Conservation (phyloP, 495 filamentous ascomycete species). For the Hypomontagnella submonticulosa region DNA sequence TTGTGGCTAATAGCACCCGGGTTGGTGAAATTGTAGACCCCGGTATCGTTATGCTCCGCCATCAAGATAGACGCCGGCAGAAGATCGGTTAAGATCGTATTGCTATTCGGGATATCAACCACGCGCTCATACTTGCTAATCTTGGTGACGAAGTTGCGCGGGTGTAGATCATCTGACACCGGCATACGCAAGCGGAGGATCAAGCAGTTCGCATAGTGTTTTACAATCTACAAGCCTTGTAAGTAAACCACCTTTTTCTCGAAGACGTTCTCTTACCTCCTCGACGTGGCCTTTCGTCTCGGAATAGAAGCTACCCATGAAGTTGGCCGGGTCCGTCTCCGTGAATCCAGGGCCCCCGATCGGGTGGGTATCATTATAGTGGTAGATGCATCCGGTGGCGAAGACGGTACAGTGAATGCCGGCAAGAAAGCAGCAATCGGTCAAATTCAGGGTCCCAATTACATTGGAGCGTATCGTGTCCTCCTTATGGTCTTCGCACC, state of each 20-base stretch:
- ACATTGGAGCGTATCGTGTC: slow-evolving; percentile 72
- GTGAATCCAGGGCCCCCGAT: slow-evolving; percentile 67
- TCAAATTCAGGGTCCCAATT: slow-evolving; percentile 70
- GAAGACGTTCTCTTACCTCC: slow-evolving; percentile 56
- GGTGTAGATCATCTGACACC: slow-evolving; percentile 73
- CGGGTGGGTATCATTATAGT: slow-evolving; percentile 68
- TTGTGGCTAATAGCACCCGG: slow-evolving; percentile 75
- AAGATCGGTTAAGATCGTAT: slow-evolving; percentile 72
- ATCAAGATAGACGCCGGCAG: slow-evolving; percentile 69
- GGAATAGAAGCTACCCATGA: slow-evolving; percentile 73
- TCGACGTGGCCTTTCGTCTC: slow-evolving; percentile 72
- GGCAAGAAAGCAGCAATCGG: slow-evolving; percentile 66
- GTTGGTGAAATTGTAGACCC: slow-evolving; percentile 77
- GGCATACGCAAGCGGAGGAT: slow-evolving; percentile 74
- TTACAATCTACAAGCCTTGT: slow-evolving; percentile 62
- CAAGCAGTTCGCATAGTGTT: slow-evolving; percentile 66
- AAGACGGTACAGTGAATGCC: slow-evolving; percentile 71
- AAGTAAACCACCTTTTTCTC: slow-evolving; percentile 21
- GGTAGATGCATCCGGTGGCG: slow-evolving; percentile 72
- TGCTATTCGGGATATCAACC: slow-evolving; percentile 74
- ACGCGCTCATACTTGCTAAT: slow-evolving; percentile 71
- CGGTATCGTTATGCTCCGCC: slow-evolving; percentile 68
- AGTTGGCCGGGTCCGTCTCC: slow-evolving; percentile 73
- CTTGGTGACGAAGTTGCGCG: slow-evolving; percentile 75
- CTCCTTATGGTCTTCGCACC: slow-evolving; percentile 75